Base-by-base conservation (phyloP, 371 early-diverging fungal species). In the Mortierella sp. region DNA sequence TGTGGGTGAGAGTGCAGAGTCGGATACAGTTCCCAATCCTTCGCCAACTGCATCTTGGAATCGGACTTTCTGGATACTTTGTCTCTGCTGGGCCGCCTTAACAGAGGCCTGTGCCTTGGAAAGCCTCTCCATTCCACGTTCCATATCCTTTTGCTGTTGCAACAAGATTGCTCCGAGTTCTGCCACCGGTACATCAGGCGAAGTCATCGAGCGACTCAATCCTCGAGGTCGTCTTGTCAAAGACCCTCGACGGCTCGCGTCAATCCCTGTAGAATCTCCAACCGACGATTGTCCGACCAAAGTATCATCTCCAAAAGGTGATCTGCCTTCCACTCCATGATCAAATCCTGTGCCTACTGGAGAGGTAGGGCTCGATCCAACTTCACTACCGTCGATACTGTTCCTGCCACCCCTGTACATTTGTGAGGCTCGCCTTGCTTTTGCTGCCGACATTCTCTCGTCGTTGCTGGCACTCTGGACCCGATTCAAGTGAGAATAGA, bases 111-210 rank as follows among this genome's bases (percentile, higher is more conserved):
- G 69, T 1, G 76, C 69, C 37, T 64, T 60, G 12, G 53, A 57
- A 13, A 76, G 61, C 25, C 76, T 50, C 54, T 68, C 69, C 62
- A 69, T 76, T 7, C 69, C 68, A 16, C 29, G 34, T 28, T 76
- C 76, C 65, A 76, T 64, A 12, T 76, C 76, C 55, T 63, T 54
- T 25, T 76, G 76, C 31, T 68, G 68, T 37, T 76, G 76, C 50
- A 60, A 19, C 34, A 76, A 31, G 24, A 76, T 65, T 0, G 68
- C 65, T 6, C 76, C 69, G 22, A 76, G 16, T 24, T 76, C 76
- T 6, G 69, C 61, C n/a, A 76, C 65, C 17, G 76, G 76, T 13
- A 76, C 48, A 60, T 76, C 76, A 0, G 76, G 69, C 4, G 76
- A 44, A 0, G 76, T 76, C 44, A 76, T 68, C 37, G 69, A 64